A percentile compares a stretch with the other conserved stretches of the same genome.
Evolutionary conservation across 371 early-diverging fungal species (phyloP).

Genomic region (Mucor velutinosus): DNA sequence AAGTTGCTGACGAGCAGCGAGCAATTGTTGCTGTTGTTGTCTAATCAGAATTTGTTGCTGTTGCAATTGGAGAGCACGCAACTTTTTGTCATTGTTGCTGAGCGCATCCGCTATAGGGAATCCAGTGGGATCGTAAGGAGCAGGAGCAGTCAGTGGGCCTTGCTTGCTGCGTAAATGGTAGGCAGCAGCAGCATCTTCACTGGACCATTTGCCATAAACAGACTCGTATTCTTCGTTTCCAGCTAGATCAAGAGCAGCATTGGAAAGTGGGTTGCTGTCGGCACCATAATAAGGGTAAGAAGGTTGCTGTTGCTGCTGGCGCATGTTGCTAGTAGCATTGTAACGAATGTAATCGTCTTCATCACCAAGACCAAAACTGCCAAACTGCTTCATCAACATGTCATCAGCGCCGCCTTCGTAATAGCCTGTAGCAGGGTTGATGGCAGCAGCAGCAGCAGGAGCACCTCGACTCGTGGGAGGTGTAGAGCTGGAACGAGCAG

Average conservation of each 20-base stretch:
- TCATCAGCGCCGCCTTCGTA: background rate
- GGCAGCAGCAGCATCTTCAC: conserved; percentile 23
- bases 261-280: background rate
- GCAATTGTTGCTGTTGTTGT: conserved; percentile 56
- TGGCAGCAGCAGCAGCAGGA: background rate
- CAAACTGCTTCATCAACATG: conserved; percentile 12
- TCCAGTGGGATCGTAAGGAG: conserved; percentile 27
- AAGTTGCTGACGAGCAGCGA: conserved; percentile 50
- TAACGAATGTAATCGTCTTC: conserved; percentile 18
- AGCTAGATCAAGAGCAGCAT: conserved; percentile 15
- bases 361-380: conserved; percentile 4
- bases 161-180: conserved; percentile 28
- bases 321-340: background rate
- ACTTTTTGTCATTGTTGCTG: conserved; percentile 42
- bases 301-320: background rate
- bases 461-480: conserved; percentile 3
- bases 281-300: background rate
- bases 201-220: conserved; percentile 19
- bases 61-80: conserved; percentile 56
- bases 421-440: background rate
- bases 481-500: conserved; percentile 18
- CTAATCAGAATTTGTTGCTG: conserved; percentile 51
- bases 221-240: conserved; percentile 17
- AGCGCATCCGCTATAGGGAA: conserved; percentile 17
- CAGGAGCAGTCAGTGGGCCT: conserved; percentile 34